These are phyloP conservation scores for Coemansia sp. DNA, from an alignment of 192 early-diverging fungal species.

Conservation along the genomic window DNA sequence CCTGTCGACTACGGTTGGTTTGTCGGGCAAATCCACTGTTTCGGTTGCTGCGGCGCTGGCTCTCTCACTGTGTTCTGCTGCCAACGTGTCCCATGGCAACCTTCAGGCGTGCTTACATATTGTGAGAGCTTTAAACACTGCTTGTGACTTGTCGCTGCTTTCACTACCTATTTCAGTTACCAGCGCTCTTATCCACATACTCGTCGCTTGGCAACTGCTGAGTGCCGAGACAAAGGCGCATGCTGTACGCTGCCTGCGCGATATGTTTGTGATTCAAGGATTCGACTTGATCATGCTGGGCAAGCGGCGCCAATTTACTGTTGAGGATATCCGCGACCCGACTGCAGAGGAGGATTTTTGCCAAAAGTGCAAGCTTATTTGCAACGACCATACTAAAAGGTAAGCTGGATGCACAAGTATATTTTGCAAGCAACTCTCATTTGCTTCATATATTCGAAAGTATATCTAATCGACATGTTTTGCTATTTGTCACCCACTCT, in stretches of 20 bases:
- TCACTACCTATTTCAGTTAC: too few species aligned
- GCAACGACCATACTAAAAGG: neutral
- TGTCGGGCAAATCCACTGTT: neutral
- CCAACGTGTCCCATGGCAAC: neutral
- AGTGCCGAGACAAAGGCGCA: neutral
- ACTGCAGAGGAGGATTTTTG: neutral
- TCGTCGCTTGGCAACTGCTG: neutral
- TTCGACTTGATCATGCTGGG: neutral
- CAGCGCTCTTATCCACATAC: neutral
- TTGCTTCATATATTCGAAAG: neutral
- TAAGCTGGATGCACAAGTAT: neutral
- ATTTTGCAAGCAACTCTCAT: neutral
- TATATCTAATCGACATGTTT: neutral
- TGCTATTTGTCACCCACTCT: neutral
- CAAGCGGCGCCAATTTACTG: neutral
- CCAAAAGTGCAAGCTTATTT: neutral
- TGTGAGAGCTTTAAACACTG: neutral
- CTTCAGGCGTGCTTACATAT: neutral
- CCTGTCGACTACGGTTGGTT: neutral
- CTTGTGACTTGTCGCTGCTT: neutral
- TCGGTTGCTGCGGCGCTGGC: neutral
- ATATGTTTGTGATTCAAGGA: neutral
- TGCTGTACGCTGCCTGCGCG: neutral
- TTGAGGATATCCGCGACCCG: neutral
- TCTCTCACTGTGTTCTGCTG: neutral